Evolutionary conservation across 2,329 filamentous ascomycete species (phyloP).

Genomic region (Endocalyx cinctus): DNA sequence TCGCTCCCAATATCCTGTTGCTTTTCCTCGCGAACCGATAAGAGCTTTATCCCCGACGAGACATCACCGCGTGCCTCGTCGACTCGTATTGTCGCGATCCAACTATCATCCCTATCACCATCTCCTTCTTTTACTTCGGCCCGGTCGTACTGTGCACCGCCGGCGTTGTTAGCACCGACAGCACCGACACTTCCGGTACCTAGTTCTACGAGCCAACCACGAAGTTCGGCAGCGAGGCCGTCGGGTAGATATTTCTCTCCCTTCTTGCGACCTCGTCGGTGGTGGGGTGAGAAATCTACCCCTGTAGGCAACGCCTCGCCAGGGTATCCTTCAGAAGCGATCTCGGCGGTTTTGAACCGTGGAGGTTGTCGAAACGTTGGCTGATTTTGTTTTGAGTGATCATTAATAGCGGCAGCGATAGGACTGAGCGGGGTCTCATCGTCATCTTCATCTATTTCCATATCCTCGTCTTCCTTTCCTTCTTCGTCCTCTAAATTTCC

Average conservation of each 20-base stretch:
- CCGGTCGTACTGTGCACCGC: too few species aligned
- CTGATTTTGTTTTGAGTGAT: conserved; percentile 17
- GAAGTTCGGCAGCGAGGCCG: conserved; percentile 37
- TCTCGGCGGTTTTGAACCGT: conserved; percentile 31
- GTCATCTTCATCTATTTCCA: conserved; percentile 1
- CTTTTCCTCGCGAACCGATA: conserved; percentile 14
- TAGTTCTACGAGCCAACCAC: conserved; percentile 41
- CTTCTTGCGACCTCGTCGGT: too few species aligned
- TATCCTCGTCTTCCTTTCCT: conserved; percentile 3
- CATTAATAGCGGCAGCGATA: too few species aligned
- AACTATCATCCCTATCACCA: too few species aligned
- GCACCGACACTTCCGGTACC: conserved; percentile 25
- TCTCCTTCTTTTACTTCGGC: too few species aligned
- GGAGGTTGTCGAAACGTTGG: conserved; percentile 33
- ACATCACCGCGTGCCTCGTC: conserved; percentile 13
- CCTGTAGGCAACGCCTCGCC: conserved; percentile 27
- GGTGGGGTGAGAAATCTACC: conserved; percentile 36
- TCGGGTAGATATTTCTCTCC: conserved; percentile 32
- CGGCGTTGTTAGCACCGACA: too few species aligned
- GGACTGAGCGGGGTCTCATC: conserved; percentile 1
- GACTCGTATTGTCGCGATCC: too few species aligned
- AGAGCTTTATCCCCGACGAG: conserved; percentile 23
- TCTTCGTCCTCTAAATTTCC: conserved; percentile 1
- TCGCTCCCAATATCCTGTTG: background rate
- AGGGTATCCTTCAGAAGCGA: conserved; percentile 6